Percentiles rank a stretch among this genome's conserved stretches.
Evolutionary conservation across 1,139 yeast species (phyloP).

Genomic region (Diutina scorzettiae): DNA sequence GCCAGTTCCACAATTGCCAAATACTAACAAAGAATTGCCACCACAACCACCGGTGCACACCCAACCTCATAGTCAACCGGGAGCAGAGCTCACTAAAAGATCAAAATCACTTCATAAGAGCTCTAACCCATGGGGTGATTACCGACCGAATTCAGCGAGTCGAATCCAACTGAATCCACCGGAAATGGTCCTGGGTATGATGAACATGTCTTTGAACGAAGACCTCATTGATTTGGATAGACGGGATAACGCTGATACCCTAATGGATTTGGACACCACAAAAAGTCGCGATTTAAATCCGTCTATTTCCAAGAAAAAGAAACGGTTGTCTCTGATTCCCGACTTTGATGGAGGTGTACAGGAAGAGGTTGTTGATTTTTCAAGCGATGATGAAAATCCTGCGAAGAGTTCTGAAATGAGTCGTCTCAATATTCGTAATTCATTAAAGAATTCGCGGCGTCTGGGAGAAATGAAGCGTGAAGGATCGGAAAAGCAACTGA

Average conservation of each 20-base stretch:
- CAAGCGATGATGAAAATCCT: slow-evolving; percentile 32
- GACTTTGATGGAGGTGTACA: slow-evolving; percentile 8
- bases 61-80: slow-evolving; percentile 6
- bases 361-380: slow-evolving; percentile 38
- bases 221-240: slow-evolving; percentile 7
- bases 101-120: slow-evolving; percentile 7
- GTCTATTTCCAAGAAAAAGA: slow-evolving; percentile 14
- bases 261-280: not conserved
- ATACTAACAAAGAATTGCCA: too few species aligned
- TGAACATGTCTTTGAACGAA: slow-evolving; percentile 5
- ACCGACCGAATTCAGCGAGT: slow-evolving; percentile 7
- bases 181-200: slow-evolving; percentile 7
- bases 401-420: slow-evolving; percentile 26
- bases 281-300: not conserved
- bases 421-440: slow-evolving; percentile 29
- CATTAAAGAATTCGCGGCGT: slow-evolving; percentile 21
- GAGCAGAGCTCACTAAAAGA: slow-evolving; percentile 8
- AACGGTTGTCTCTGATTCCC: slow-evolving; percentile 13
- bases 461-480: slow-evolving; percentile 22
- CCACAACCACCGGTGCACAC: not conserved
- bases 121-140: slow-evolving; percentile 20
- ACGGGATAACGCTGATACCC: slow-evolving; percentile 8
- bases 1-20: not conserved
- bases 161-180: slow-evolving; percentile 5
- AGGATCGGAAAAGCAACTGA: slow-evolving; percentile 20